Conservation (phyloP, 345 rosid genomes). For the Brassica carinata region DNA sequence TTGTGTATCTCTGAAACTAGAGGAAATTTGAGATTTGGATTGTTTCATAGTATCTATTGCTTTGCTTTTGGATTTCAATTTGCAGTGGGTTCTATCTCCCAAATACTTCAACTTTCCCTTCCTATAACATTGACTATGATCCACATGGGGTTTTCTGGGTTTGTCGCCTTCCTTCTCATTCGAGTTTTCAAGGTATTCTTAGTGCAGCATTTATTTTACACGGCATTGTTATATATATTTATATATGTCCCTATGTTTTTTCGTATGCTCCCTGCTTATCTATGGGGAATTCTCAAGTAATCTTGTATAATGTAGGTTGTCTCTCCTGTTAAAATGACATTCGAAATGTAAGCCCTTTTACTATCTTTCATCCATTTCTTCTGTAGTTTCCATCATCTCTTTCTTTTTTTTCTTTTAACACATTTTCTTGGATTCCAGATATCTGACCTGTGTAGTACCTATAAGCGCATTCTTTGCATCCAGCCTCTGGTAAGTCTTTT, state of each 20-base stretch:
- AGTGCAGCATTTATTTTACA: not conserved
- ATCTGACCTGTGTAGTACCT: conserved; percentile 85
- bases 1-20: not conserved
- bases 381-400: not conserved
- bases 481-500: conserved; percentile 86
- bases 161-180: conserved; percentile 74
- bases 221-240: not conserved
- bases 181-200: conserved; percentile 84
- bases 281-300: no score
- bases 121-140: conserved; percentile 96
- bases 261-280: no score
- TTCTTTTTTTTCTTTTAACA: not conserved
- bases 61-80: conserved; percentile 6
- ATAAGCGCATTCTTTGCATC: conserved; percentile 97
- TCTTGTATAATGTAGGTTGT: conserved; percentile 65
- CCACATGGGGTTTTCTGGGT: conserved; percentile 90
- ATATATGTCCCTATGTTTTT: no score
- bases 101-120: conserved; percentile 86
- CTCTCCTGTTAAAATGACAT: conserved; percentile 93
- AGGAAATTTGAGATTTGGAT: not conserved
- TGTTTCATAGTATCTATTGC: no score
- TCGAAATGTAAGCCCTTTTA: conserved; percentile 69
- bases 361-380: conserved; percentile 1
- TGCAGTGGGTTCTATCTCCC: conserved; percentile 96
- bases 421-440: conserved; percentile 50